A percentile compares a stretch with the other conserved stretches of the same genome.
These are phyloP conservation scores for Raffaelea arxii DNA, from an alignment of 2,329 filamentous ascomycete species.

Conservation along the genomic window DNA sequence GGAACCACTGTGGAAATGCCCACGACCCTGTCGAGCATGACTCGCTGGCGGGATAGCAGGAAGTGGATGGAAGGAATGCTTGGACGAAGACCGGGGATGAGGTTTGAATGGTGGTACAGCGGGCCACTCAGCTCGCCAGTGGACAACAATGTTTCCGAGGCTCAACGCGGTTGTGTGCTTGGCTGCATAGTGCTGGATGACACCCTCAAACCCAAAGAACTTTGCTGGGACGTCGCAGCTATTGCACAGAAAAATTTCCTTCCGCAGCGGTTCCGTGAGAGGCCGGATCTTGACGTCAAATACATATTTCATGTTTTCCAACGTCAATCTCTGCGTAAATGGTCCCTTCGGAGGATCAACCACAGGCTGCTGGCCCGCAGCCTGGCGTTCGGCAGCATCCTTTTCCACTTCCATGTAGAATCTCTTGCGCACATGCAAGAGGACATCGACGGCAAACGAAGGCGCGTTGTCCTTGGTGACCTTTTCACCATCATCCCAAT, in stretches of 20 bases:
- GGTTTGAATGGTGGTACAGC: conserved; percentile 61
- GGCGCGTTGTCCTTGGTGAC: conserved; percentile 54
- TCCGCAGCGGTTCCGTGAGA: conserved; percentile 53
- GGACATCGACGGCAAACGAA: conserved; percentile 61
- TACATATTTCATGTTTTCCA: conserved; percentile 83
- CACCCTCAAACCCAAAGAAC: conserved; percentile 65
- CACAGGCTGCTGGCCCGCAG: conserved; percentile 33
- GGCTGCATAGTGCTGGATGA: conserved; percentile 74
- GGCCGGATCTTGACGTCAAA: conserved; percentile 70
- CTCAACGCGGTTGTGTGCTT: conserved; percentile 68
- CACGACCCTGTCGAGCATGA: not conserved
- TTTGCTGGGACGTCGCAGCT: conserved; percentile 56
- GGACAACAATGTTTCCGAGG: conserved; percentile 60
- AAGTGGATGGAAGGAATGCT: conserved; percentile 11
- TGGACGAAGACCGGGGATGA: conserved; percentile 38
- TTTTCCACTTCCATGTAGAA: conserved; percentile 54
- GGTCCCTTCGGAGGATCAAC: conserved; percentile 42
- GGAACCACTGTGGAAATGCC: not conserved
- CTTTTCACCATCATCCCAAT: conserved; percentile 54
- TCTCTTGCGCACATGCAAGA: conserved; percentile 56
- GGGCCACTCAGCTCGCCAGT: conserved; percentile 78
- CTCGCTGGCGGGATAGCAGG: conserved; percentile 1
- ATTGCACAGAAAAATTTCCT: conserved; percentile 68
- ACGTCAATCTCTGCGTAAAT: conserved; percentile 52
- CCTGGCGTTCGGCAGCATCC: conserved; percentile 36